phyloP scores from a whole-genome alignment of 441 rosid species.

The Eutrema salsugineum region DNA sequence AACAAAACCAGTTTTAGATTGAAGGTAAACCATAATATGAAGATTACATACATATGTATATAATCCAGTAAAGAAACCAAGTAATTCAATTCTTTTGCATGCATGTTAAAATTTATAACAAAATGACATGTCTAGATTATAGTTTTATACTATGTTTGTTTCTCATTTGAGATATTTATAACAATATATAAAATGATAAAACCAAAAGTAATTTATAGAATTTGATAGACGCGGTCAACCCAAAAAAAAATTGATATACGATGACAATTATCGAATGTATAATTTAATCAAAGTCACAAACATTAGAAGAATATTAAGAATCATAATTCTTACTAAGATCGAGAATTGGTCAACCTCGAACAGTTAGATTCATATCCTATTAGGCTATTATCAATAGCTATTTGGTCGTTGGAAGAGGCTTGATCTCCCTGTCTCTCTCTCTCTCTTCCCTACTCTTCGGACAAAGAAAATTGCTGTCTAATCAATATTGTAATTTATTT shows the following conservation, averaged over 20 bases:
- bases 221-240: background rate
- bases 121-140: background rate
- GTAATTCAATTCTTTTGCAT: background rate
- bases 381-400: constrained; percentile 18
- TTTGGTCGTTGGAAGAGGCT: constrained; percentile 23
- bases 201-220: background rate
- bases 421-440: constrained; percentile 1
- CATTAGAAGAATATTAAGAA: background rate
- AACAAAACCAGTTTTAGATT: too few relatives aligned
- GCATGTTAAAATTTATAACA: background rate
- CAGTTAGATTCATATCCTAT: background rate
- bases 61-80: background rate
- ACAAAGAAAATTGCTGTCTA: background rate
- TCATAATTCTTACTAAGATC: background rate
- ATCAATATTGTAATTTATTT: background rate
- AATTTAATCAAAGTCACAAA: background rate
- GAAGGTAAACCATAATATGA: background rate
- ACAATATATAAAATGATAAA: background rate
- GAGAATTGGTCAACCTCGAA: constrained; percentile 14
- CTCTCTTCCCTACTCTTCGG: constrained; percentile 15
- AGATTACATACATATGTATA: background rate
- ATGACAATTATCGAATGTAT: background rate
- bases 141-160: background rate
- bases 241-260: background rate
- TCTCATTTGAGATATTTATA: background rate